A percentile compares a stretch with the other conserved stretches of the same genome.
Evolutionary conservation across 176 grass and related monocot species (phyloP).

Genomic region (Cenchrus americanus): DNA sequence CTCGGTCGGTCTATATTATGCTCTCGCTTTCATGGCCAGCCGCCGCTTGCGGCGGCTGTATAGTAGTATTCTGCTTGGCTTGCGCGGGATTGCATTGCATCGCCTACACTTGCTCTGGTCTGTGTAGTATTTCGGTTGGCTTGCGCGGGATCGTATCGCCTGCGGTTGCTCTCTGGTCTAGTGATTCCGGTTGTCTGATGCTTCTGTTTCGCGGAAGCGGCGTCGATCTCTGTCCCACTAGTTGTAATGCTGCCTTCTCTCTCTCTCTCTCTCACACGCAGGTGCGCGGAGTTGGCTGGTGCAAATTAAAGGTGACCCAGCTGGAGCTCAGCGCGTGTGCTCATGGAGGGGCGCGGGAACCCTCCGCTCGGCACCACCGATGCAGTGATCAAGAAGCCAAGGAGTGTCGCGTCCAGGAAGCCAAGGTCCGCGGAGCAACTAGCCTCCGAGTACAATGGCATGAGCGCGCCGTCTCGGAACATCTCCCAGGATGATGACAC

Average conservation of each 20-base stretch:
- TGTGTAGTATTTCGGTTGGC: not conserved
- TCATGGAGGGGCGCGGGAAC: slow-evolving; percentile 54
- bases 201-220: not conserved
- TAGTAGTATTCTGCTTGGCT: not conserved
- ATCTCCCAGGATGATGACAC: slow-evolving; percentile 41
- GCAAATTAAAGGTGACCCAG: not conserved
- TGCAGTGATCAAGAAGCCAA: slow-evolving; percentile 57
- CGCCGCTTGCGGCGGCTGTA: not conserved
- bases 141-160: not conserved
- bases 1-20: not conserved
- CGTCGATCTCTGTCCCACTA: not conserved
- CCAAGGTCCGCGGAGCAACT: slow-evolving; percentile 63
- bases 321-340: not conserved
- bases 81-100: too few species aligned
- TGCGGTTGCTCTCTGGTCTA: not conserved
- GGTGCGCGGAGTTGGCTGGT: not conserved
- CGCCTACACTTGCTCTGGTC: too few species aligned
- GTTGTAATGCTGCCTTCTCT: slow-evolving; percentile 22
- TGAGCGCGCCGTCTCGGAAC: slow-evolving; percentile 27
- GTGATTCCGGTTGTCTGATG: not conserved
- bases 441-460: slow-evolving; percentile 48
- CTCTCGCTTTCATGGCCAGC: slow-evolving; percentile 18
- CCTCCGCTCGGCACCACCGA: slow-evolving; percentile 26
- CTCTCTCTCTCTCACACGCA: too few species aligned
- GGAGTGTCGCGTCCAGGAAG: slow-evolving; percentile 59